These are phyloP conservation scores for Perilla frutescens DNA, from an alignment of 257 asterid species.

Conservation along the genomic window DNA sequence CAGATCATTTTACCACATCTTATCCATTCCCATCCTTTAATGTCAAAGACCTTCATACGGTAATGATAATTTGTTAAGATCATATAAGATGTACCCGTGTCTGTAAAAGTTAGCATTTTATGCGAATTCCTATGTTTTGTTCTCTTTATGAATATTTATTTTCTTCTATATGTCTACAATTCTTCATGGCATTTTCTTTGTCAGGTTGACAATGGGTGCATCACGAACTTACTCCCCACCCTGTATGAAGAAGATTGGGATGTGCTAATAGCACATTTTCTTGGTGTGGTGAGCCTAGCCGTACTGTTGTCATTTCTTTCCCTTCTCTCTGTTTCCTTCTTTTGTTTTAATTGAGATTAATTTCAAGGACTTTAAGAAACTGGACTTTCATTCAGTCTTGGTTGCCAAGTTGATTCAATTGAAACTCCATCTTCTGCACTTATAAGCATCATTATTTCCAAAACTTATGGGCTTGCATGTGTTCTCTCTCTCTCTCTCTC, in stretches of 20 bases:
- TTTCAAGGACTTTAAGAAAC: conserved; percentile 10
- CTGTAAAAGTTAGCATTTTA: conserved; percentile 20
- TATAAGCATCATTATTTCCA: conserved; percentile 7
- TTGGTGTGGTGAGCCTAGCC: conserved; percentile 79
- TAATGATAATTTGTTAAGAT: conserved; percentile 31
- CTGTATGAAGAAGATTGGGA: conserved; percentile 86
- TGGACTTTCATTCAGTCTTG: neutral
- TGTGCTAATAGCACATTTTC: conserved; percentile 95
- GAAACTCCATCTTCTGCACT: neutral
- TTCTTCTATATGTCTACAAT: conserved; percentile 14
- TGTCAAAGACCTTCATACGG: conserved; percentile 95
- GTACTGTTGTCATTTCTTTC: neutral
- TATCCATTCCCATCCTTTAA: conserved; percentile 95
- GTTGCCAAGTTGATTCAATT: neutral
- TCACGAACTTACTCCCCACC: conserved; percentile 72
- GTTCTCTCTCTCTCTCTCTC: neutral
- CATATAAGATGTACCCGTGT: conserved; percentile 2
- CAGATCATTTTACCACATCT: conserved; percentile 71
- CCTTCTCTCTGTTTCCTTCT: conserved; percentile 17
- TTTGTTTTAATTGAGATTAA: conserved; percentile 9
- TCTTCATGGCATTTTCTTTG: conserved; percentile 36
- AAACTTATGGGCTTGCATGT: neutral
- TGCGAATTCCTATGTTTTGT: conserved; percentile 16
- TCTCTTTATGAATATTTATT: neutral
- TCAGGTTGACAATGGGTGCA: conserved; percentile 95